These are phyloP conservation scores for Penicillium expansum DNA, from an alignment of 2,329 filamentous ascomycete species.

Conservation along the genomic window DNA sequence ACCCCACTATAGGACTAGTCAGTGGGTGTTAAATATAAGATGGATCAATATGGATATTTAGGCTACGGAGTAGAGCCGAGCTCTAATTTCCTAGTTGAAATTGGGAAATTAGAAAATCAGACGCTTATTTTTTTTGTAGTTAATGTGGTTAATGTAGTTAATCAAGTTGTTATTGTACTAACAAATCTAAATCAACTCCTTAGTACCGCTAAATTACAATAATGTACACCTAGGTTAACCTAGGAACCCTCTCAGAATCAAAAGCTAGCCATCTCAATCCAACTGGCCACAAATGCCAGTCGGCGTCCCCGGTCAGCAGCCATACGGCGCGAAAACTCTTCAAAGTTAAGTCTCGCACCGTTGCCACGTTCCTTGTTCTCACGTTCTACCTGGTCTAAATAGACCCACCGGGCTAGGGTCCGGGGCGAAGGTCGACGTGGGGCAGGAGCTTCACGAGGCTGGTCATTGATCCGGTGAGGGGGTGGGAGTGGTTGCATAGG, in stretches of 20 bases:
- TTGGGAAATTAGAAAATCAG: too few species aligned
- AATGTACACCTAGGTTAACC: slow-evolving; percentile 1
- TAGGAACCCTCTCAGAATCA: slow-evolving; percentile 46
- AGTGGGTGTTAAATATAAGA: neutral
- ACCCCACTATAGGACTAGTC: neutral
- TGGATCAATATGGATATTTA: neutral
- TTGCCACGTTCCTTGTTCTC: slow-evolving; percentile 71
- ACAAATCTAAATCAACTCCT: neutral
- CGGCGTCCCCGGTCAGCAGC: slow-evolving; percentile 64
- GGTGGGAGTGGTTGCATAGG: slow-evolving; percentile 36
- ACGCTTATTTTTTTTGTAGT: neutral
- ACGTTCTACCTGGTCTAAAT: slow-evolving; percentile 63
- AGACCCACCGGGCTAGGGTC: slow-evolving; percentile 46
- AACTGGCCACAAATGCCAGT: slow-evolving; percentile 79
- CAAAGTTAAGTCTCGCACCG: slow-evolving; percentile 68
- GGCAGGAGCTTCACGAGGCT: slow-evolving; percentile 15
- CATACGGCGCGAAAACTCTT: slow-evolving; percentile 77
- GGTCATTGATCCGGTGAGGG: slow-evolving; percentile 16
- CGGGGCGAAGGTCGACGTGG: slow-evolving; percentile 29
- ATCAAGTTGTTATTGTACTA: neutral
- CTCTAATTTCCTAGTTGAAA: neutral
- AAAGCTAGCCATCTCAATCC: slow-evolving; percentile 75
- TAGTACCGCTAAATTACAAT: slow-evolving; percentile 2
- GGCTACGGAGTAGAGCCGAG: neutral
- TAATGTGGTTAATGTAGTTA: neutral